Percentiles rank a stretch among this genome's conserved stretches.
These are phyloP conservation scores for Fomitiporia mediterranea DNA, from an alignment of 1,284 basidiomycete species.

Conservation along the genomic window DNA sequence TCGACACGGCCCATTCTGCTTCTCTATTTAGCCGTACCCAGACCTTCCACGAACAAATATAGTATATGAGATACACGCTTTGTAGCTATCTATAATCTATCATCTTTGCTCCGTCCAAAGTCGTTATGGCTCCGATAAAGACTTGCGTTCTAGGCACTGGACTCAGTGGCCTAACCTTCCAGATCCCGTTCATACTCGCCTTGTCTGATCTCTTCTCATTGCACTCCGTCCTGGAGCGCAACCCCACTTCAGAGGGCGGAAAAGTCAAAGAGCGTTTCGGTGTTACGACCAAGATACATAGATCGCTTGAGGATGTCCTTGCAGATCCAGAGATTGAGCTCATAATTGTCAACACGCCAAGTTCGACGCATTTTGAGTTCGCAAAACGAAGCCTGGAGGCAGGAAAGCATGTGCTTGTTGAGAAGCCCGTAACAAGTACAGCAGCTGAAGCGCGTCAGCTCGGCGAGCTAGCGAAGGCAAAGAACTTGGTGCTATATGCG, in stretches of 20 bases:
- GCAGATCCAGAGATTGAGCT: constrained; percentile 60
- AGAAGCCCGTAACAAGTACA: constrained; percentile 79
- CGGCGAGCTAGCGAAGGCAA: constrained; percentile 57
- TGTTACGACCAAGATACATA: constrained; percentile 51
- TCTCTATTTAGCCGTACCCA: no score
- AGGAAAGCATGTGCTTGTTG: constrained; percentile 80
- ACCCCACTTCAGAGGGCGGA: constrained; percentile 52
- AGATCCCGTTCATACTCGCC: constrained; percentile 72
- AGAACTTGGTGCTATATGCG: constrained; percentile 64
- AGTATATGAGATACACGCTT: neutral
- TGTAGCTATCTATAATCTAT: no score
- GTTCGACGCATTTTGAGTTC: constrained; percentile 72
- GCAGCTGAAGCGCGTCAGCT: constrained; percentile 64
- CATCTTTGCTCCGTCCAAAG: no score
- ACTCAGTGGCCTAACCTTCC: constrained; percentile 72
- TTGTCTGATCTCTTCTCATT: constrained; percentile 72
- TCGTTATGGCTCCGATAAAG: constrained; percentile 55
- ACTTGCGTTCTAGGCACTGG: constrained; percentile 75
- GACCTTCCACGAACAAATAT: neutral
- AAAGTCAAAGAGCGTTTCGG: constrained; percentile 62
- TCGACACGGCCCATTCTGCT: no score
- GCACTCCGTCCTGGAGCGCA: constrained; percentile 61
- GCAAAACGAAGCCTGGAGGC: constrained; percentile 62
- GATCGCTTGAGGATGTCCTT: constrained; percentile 51
- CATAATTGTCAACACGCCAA: constrained; percentile 73